These are phyloP conservation scores for Pholiota adiposa DNA, from an alignment of 1,284 basidiomycete species.

Conservation along the genomic window DNA sequence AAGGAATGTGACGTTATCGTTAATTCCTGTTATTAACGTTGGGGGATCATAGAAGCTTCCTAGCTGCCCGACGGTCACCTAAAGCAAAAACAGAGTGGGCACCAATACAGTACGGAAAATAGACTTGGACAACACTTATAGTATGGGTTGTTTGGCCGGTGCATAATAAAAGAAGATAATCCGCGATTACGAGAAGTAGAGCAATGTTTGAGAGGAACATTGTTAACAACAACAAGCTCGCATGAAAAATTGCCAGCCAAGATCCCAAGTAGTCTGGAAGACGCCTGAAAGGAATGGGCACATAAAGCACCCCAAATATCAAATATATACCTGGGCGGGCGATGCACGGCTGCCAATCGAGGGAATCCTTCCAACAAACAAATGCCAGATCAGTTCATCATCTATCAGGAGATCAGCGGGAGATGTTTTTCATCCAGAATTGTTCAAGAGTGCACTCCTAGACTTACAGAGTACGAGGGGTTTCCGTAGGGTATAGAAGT, in stretches of 20 bases:
- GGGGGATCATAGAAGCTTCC: conserved; percentile 40
- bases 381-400: not conserved
- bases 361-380: not conserved
- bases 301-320: not conserved
- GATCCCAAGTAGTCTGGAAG: conserved; percentile 6
- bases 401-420: too few relatives aligned
- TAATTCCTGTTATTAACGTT: conserved; percentile 31
- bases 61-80: conserved; percentile 39
- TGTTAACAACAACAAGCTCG: too few relatives aligned
- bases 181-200: conserved; percentile 1
- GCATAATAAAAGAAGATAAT: not conserved
- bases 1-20: conserved; percentile 37
- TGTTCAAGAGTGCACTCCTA: too few relatives aligned
- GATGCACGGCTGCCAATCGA: not conserved
- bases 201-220: conserved; percentile 10
- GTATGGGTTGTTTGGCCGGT: conserved; percentile 8
- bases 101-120: not conserved
- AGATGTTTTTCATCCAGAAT: too few relatives aligned
- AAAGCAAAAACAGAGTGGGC: not conserved
- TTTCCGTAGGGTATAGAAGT: too few relatives aligned
- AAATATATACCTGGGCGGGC: not conserved
- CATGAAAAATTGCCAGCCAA: too few relatives aligned
- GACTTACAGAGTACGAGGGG: too few relatives aligned
- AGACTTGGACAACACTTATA: conserved; percentile 1
- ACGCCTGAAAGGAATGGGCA: not conserved